These are phyloP conservation scores for Chlorella sp. DNA, from an alignment of 139 green algal genomes.

Conservation along the genomic window DNA sequence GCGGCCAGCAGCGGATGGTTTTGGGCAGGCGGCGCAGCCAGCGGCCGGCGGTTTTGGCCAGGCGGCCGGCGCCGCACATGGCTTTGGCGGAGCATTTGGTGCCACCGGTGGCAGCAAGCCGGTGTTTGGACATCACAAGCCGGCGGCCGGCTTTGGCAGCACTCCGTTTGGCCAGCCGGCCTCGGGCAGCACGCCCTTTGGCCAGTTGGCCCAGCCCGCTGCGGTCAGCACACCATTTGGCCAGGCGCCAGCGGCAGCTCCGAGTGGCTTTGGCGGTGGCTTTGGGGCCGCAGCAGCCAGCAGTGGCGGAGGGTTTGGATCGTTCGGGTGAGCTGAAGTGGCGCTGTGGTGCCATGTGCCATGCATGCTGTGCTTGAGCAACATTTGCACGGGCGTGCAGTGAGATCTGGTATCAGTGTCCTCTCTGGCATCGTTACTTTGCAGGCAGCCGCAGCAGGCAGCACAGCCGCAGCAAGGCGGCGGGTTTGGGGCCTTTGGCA, in stretches of 20 bases:
- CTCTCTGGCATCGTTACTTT: not conserved
- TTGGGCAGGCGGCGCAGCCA: slow-evolving; percentile 8
- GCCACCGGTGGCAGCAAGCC: not conserved
- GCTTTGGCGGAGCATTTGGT: slow-evolving; percentile 34
- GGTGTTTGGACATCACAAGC: slow-evolving; percentile 14
- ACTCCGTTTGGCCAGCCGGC: slow-evolving; percentile 24
- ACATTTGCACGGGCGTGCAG: too few species aligned
- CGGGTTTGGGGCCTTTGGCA: not conserved
- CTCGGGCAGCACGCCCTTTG: slow-evolving; percentile 15
- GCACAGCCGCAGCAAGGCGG: too few species aligned
- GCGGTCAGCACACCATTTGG: not conserved
- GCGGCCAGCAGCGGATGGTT: not conserved
- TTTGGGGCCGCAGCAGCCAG: too few species aligned
- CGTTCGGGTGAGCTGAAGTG: too few species aligned
- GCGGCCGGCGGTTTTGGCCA: slow-evolving; percentile 26
- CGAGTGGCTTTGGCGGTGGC: not conserved
- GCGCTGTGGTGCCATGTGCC: too few species aligned
- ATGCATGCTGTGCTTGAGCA: too few species aligned
- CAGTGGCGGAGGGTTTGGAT: too few species aligned
- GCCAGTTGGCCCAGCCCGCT: not conserved
- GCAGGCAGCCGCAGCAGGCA: not conserved
- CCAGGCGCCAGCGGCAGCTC: not conserved
- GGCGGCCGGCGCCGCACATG: not conserved
- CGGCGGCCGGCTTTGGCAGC: slow-evolving; percentile 21
- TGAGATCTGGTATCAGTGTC: too few species aligned